Evolutionary conservation across 805 yeast genomes (phyloP), one percentile per base, ranked within the genome.

Genomic region (Metschnikowia arizonensis): DNA sequence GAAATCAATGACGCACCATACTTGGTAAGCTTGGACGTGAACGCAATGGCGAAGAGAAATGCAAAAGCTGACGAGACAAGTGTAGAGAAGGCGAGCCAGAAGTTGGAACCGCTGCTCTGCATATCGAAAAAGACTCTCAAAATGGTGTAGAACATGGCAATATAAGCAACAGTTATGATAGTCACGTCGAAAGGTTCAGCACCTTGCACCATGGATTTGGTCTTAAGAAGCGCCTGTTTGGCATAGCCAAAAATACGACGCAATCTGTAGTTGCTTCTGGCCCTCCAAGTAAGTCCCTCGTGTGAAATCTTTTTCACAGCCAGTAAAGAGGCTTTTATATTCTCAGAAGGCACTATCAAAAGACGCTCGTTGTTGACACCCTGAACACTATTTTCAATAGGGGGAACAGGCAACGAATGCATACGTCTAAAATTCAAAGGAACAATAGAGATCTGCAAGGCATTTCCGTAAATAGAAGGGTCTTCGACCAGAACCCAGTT

Each of bases 161-260:
- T 56, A 63, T 91, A 91, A 2, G 96, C 97, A 41, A 82, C 62
- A 2, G 87, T 74, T 41, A 93, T 83, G 47, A 90, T 73, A 11
- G 81, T 80, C 32, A 90, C 82, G 64, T 91, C 98, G 54, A 88
- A 88, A 21, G 84, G 79, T 55, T 90, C 96, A 14, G 97, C 93
- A 49, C 85, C 83, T 42, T 72, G 69, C 43, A 83, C 71, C 50
- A 80, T 65, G 39, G 65, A 69, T 41, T 66, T 56, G 14, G 81
- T 57, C 50, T 69, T 77, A 14, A 57, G 42, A 35, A 71, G 58
- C 9, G 72, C 63, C 19, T 70, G 63, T 29, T 66, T 63, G 35
- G 76, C 58, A 53, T 79, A 75, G 45, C 79, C 83, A 44, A 74
- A 76, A 52, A 82, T 76, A 52, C 77, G 79, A 38, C 79, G 72